A percentile compares a stretch with the other conserved stretches of the same genome.
These are phyloP conservation scores for Zygoascus bituminiphila DNA, from an alignment of 805 yeast species.

Conservation along the genomic window DNA sequence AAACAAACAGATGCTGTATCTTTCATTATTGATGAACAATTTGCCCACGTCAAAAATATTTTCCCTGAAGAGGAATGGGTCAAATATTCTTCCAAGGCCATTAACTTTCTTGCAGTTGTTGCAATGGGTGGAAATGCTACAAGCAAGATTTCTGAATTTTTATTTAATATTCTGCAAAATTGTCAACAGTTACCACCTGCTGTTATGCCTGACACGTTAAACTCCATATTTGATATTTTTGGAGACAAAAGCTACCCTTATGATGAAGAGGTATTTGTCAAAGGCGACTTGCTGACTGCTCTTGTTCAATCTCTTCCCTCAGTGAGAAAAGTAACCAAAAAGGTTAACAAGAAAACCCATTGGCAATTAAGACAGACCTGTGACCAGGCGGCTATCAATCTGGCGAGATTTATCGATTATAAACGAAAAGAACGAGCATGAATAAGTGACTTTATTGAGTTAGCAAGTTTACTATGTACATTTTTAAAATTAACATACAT, in stretches of 20 bases:
- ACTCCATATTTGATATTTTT: slow-evolving; percentile 67
- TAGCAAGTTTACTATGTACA: not conserved
- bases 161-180: slow-evolving; percentile 28
- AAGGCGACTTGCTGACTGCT: slow-evolving; percentile 37
- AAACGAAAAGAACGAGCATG: slow-evolving; percentile 41
- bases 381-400: slow-evolving; percentile 57
- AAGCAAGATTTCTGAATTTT: slow-evolving; percentile 37
- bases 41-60: slow-evolving; percentile 10
- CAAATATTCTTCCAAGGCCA: slow-evolving; percentile 12
- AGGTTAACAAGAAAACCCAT: slow-evolving; percentile 57
- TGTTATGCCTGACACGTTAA: slow-evolving; percentile 51
- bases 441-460: not conserved
- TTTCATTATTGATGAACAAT: not conserved
- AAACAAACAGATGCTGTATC: not conserved
- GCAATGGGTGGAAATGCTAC: slow-evolving; percentile 44
- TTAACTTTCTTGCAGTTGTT: slow-evolving; percentile 46
- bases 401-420: slow-evolving; percentile 71
- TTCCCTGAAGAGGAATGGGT: slow-evolving; percentile 15
- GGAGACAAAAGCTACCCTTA: slow-evolving; percentile 63
- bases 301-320: slow-evolving; percentile 39
- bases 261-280: slow-evolving; percentile 60
- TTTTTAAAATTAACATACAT: not conserved
- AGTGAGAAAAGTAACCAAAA: slow-evolving; percentile 48
- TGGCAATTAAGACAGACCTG: slow-evolving; percentile 51
- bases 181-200: slow-evolving; percentile 28